Conservation (phyloP, 2,329 filamentous ascomycete species). For the Fusarium albosuccineum region DNA sequence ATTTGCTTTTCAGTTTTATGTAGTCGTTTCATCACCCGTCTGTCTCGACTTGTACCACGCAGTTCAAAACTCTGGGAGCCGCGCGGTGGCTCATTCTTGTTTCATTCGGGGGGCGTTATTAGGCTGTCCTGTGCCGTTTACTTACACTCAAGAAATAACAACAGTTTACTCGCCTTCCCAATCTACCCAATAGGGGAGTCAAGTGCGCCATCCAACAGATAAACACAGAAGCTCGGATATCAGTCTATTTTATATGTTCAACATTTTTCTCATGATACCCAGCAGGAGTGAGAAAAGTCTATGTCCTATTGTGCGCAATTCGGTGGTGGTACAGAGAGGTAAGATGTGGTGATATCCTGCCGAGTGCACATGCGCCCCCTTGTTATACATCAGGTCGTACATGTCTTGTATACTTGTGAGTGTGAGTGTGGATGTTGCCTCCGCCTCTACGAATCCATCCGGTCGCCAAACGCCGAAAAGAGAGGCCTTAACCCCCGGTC, state of each 20-base stretch:
- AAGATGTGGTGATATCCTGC: constrained; percentile 14
- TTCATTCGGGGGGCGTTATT: constrained; percentile 21
- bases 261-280: neutral
- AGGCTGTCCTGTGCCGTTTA: constrained; percentile 17
- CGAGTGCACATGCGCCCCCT: constrained; percentile 8
- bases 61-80: constrained; percentile 7
- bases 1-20: constrained; percentile 9
- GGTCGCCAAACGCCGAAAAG: constrained; percentile 34
- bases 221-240: neutral
- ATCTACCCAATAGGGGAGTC: neutral
- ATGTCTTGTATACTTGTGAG: constrained; percentile 11
- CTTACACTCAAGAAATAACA: constrained; percentile 18
- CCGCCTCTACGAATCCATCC: constrained; percentile 21
- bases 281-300: neutral
- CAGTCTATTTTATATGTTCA: neutral
- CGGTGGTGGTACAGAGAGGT: neutral
- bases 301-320: constrained; percentile 5
- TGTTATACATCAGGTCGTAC: constrained; percentile 35
- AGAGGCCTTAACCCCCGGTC: constrained; percentile 17
- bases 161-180: constrained; percentile 6
- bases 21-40: neutral
- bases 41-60: constrained; percentile 5
- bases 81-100: constrained; percentile 9
- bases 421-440: constrained; percentile 16
- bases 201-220: neutral